These are phyloP conservation scores for Lepidium africanum DNA, from an alignment of 345 rosid genomes.

Conservation along the genomic window DNA sequence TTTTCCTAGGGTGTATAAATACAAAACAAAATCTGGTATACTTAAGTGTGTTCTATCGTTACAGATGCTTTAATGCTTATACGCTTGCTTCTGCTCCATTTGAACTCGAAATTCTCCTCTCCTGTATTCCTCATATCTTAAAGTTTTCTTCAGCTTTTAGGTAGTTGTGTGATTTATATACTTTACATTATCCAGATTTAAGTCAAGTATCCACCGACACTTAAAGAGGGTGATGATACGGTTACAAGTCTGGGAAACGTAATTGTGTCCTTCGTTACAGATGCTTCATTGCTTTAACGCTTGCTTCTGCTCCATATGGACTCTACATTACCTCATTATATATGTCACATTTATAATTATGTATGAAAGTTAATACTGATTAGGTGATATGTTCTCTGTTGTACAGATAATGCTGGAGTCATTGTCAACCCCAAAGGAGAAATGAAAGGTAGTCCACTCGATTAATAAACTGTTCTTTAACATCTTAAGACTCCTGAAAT, in stretches of 20 bases:
- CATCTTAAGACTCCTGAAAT: neutral
- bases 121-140: too few relatives aligned
- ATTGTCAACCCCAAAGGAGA: conserved; percentile 95
- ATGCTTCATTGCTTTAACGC: conserved; percentile 28
- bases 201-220: conserved; percentile 53
- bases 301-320: conserved; percentile 75
- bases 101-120: conserved; percentile 31
- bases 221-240: conserved; percentile 39
- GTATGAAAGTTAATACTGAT: neutral
- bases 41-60: conserved; percentile 40
- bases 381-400: neutral
- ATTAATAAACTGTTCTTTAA: neutral
- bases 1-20: conserved; percentile 25
- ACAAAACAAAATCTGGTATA: conserved; percentile 52
- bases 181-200: conserved; percentile 32
- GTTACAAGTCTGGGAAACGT: conserved; percentile 62
- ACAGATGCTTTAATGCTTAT: conserved; percentile 29
- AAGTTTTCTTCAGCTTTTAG: neutral
- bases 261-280: conserved; percentile 54
- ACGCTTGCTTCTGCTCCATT: conserved; percentile 65
- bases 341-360: neutral
- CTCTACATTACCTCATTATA: conserved; percentile 24
- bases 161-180: neutral
- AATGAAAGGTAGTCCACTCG: conserved; percentile 53
- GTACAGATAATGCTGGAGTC: conserved; percentile 92